Conservation (phyloP, 176 grass and related monocot genomes). For the Poa pratensis region DNA sequence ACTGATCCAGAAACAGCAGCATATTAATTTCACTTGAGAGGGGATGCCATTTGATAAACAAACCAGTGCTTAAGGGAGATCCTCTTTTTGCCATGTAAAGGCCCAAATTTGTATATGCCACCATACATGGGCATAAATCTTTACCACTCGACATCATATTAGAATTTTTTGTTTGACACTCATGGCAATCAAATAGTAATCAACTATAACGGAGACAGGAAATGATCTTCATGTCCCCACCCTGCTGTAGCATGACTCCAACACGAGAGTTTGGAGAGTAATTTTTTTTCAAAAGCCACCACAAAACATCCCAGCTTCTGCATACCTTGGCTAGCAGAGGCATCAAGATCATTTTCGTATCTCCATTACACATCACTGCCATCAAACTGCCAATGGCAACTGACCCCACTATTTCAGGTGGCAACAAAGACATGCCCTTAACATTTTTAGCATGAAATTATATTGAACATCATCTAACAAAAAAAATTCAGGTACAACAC, state of each 20-base stretch:
- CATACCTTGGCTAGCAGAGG: not conserved
- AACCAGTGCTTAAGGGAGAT: not conserved
- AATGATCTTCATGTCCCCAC: not conserved
- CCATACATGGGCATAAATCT: not conserved
- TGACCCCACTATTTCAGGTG: not conserved
- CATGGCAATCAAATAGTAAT: not conserved
- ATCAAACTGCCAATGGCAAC: not conserved
- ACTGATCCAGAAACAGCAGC: conserved; percentile 6
- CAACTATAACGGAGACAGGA: not conserved
- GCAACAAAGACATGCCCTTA: not conserved
- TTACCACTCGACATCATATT: not conserved
- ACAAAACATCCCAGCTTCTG: conserved; percentile 7
- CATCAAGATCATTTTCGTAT: not conserved
- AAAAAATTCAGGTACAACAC: not conserved
- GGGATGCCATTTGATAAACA: not conserved
- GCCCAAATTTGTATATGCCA: not conserved
- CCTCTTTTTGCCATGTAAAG: not conserved
- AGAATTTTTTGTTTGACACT: not conserved
- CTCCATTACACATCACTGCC: not conserved
- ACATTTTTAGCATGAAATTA: not conserved
- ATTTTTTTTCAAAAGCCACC: not conserved
- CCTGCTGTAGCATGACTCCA: not conserved
- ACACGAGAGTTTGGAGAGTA: not conserved
- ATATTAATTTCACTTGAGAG: not conserved
- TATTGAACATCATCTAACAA: not conserved